A percentile compares a stretch with the other conserved stretches of the same genome.
Evolutionary conservation across 192 early-diverging fungal species (phyloP).

Genomic region (Mortierella hygrophila): DNA sequence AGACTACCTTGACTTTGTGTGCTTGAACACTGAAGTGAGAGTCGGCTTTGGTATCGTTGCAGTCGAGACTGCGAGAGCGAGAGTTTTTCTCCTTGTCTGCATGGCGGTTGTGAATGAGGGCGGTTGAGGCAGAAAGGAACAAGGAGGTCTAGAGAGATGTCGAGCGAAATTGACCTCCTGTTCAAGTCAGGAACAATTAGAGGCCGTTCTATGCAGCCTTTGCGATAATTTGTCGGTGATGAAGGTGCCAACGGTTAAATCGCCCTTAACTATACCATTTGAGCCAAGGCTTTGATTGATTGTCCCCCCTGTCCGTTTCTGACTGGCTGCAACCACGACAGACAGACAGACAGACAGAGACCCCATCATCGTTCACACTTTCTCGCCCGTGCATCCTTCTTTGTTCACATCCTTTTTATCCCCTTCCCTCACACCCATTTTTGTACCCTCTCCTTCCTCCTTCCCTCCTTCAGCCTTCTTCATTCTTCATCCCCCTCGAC

Average conservation of each 20-base stretch:
- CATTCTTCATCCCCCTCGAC: background rate
- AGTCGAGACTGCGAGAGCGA: background rate
- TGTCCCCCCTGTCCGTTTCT: background rate
- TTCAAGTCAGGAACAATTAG: background rate
- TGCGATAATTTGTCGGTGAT: background rate
- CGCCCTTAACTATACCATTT: background rate
- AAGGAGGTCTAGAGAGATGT: slow-evolving; percentile 9
- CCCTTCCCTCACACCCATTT: background rate
- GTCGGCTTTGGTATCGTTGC: slow-evolving; percentile 17
- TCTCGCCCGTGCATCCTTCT: background rate
- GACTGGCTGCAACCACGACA: background rate
- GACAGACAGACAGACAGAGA: background rate
- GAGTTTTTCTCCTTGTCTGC: slow-evolving; percentile 25
- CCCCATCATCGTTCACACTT: background rate
- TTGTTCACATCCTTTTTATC: slow-evolving; percentile 6
- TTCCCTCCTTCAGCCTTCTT: background rate
- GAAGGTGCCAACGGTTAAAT: background rate
- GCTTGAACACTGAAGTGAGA: slow-evolving; percentile 33
- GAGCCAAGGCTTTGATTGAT: background rate
- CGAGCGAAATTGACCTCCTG: background rate
- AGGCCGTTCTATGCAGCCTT: background rate
- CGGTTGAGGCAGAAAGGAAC: background rate
- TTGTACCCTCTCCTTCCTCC: background rate
- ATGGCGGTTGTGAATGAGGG: slow-evolving; percentile 9
- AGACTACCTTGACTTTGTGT: slow-evolving; percentile 46